A percentile compares a stretch with the other conserved stretches of the same genome.
Conservation (phyloP, 73 alveolate species). For the Stentor roeselii region DNA sequence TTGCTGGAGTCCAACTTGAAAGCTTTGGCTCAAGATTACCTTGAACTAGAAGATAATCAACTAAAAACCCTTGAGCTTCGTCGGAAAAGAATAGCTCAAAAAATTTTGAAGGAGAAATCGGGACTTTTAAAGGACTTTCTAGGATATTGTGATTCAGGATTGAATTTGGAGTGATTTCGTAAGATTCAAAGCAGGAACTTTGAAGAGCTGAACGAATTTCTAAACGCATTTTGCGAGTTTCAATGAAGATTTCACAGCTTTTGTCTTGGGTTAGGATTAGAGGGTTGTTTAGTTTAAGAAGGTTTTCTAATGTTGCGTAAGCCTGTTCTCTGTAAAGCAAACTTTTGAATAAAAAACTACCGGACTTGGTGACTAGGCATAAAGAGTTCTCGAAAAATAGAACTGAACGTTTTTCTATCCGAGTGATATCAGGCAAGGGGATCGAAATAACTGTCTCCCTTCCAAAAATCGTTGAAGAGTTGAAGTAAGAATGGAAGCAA, state of each 20-base stretch:
- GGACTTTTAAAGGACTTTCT: background rate
- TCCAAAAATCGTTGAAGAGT: conserved; percentile 27
- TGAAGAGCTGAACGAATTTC: background rate
- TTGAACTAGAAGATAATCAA: background rate
- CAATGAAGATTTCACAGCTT: background rate
- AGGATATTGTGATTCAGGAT: background rate
- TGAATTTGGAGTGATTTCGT: background rate
- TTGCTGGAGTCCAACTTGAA: background rate
- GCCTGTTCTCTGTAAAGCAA: conserved; percentile 22
- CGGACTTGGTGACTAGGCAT: background rate
- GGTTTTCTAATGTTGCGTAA: background rate
- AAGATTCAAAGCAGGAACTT: background rate
- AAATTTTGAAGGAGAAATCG: background rate
- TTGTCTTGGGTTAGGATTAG: background rate
- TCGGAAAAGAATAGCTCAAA: conserved; percentile 3
- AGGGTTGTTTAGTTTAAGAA: background rate
- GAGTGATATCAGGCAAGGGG: conserved; percentile 1
- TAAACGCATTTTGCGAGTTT: background rate
- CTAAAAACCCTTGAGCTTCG: background rate
- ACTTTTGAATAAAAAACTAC: background rate
- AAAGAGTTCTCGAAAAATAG: conserved; percentile 13
- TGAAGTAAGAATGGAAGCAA: conserved; percentile 10
- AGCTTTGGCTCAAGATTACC: background rate
- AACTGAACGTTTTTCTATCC: background rate
- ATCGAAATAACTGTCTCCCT: conserved; percentile 16